These are phyloP conservation scores for Solanum lignicaule DNA, from an alignment of 257 asterid species.

Conservation along the genomic window DNA sequence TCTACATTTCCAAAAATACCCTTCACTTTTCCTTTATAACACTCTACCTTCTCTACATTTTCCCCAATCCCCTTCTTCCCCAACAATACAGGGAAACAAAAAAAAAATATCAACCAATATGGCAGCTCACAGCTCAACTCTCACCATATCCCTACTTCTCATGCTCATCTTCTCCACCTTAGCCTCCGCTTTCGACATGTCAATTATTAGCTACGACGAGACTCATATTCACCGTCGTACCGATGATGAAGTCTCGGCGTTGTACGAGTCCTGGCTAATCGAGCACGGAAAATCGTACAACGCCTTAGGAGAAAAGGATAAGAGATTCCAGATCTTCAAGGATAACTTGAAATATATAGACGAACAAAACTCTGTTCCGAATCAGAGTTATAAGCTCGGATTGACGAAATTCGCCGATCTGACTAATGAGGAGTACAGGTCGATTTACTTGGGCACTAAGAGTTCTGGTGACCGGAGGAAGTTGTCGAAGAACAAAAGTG, in stretches of 20 bases:
- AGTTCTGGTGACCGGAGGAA: conserved; percentile 13
- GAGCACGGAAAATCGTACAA: conserved; percentile 49
- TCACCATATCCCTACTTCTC: no score
- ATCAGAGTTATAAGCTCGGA: conserved; percentile 43
- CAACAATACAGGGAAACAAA: no score
- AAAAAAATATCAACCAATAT: no score
- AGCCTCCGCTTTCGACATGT: conserved; percentile 25
- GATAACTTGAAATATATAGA: conserved; percentile 37
- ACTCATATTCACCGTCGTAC: background rate
- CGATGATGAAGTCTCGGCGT: conserved; percentile 24
- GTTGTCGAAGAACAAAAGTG: conserved; percentile 22
- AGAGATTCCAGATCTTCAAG: conserved; percentile 41
- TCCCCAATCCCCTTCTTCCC: no score
- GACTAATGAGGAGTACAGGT: conserved; percentile 49
- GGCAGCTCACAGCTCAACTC: no score
- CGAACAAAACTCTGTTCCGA: conserved; percentile 26
- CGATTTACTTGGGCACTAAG: conserved; percentile 26
- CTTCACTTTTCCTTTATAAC: no score
- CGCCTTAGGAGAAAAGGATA: conserved; percentile 42
- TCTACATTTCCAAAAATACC: no score
- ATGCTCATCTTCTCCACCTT: no score
- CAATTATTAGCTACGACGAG: conserved; percentile 44
- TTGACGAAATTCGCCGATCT: conserved; percentile 55
- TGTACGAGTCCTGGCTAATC: conserved; percentile 50
- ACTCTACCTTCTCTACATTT: no score